Evolutionary conservation across 441 rosid species (phyloP).

Genomic region (Adansonia rubrostipa): DNA sequence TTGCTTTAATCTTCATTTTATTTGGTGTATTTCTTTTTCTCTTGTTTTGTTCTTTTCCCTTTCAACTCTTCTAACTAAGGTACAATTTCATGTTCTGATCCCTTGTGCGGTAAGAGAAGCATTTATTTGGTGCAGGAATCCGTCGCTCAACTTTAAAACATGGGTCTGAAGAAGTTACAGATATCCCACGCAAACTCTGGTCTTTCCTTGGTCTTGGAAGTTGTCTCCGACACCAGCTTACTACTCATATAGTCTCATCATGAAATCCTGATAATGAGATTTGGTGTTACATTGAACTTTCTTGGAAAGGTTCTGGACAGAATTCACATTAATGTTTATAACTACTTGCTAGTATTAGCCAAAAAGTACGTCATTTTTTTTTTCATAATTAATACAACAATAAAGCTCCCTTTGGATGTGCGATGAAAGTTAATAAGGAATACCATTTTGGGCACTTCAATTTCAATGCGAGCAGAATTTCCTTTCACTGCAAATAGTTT

Average conservation of each 20-base stretch:
- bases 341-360: background rate
- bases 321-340: background rate
- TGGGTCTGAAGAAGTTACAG: constrained; percentile 34
- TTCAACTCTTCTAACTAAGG: constrained; percentile 4
- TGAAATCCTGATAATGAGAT: background rate
- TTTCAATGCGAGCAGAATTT: background rate
- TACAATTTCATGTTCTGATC: constrained; percentile 5
- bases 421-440: background rate
- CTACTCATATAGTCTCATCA: background rate
- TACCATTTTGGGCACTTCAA: background rate
- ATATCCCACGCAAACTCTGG: background rate
- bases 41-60: background rate
- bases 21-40: background rate
- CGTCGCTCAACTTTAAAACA: constrained; percentile 34
- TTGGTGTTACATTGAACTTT: background rate
- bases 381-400: no score
- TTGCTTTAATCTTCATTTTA: background rate
- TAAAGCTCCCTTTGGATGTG: no score
- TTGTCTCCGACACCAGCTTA: background rate
- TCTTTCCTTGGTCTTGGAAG: background rate
- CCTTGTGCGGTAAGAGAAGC: constrained; percentile 27
- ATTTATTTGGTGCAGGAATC: constrained; percentile 36
- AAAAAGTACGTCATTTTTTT: no score
- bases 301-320: background rate
- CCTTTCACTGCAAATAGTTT: background rate